Base-by-base conservation (phyloP, 352 stramenopile species). In the Elongisporangium prolatum region DNA sequence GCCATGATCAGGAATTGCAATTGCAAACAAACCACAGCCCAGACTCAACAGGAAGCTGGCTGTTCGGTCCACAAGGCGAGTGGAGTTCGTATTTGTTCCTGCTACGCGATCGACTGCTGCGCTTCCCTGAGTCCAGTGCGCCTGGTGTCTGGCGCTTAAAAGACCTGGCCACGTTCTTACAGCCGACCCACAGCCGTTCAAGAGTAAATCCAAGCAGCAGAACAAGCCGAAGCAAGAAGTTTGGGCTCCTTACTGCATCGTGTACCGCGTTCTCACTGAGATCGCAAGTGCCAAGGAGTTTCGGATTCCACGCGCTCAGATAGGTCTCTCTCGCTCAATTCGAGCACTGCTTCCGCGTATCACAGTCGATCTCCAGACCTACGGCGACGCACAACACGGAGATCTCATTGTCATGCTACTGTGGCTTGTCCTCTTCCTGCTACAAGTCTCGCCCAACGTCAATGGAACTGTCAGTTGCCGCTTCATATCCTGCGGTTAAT, bases 401-500 rank as follows among this genome's bases (percentile, higher is more conserved):
- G 71, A 86, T 38, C 57, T 79, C 16, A 52, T 68, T 14, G 54
- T 82, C 18, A 68, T 86, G 6, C 58, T 86, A 34, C 54, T 85
- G 17, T 75, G 84, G 60, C 57, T 86, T 6, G 59, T 81, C 22
- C 68, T 80, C 56, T 82, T 82, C 28, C 56, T 81, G 44, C 58
- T 88, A 14, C 60, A 68, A 56, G 61, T 60, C 13, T 67, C 74
- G 2, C 21, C 59, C 5, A 75, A 67, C 20, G 52, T 58, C 21
- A 56, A 60, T 22, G 63, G 47, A 7, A 71, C 63, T n/a, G 67
- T 98, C 95, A 1, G 91, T 93, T 9, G 90, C 97, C 10, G 85
- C 77, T 65, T 99, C 20, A 99, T 84, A 68, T 99, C 98, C 72
- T 99, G 96, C 7, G 98, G 98, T 67, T 99, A 99, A 69, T 99